These are phyloP conservation scores for Citrullus amarus DNA, from an alignment of 306 rosid species.

Conservation along the genomic window DNA sequence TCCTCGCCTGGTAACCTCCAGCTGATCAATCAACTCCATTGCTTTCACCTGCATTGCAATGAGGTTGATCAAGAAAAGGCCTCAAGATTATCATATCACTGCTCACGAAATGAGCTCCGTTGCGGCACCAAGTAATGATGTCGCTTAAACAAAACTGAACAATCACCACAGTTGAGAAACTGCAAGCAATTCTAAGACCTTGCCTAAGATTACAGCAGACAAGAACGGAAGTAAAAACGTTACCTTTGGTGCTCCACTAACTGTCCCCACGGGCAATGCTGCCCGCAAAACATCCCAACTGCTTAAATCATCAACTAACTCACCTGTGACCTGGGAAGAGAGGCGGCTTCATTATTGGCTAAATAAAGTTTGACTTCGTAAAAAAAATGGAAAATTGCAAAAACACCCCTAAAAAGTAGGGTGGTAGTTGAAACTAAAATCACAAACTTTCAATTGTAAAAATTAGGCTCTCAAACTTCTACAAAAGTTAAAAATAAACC, in stretches of 20 bases:
- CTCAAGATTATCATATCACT: neutral
- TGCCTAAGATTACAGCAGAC: neutral
- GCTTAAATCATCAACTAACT: constrained; percentile 56
- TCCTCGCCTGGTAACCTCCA: constrained; percentile 84
- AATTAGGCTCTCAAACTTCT: too few species aligned
- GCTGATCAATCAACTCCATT: constrained; percentile 91
- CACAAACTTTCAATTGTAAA: too few species aligned
- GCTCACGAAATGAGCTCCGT: neutral
- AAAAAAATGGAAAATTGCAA: too few species aligned
- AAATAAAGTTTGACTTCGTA: too few species aligned
- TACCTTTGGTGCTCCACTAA: constrained; percentile 99
- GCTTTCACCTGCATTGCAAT: constrained; percentile 66
- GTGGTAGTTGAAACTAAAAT: too few species aligned
- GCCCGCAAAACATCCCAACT: constrained; percentile 90
- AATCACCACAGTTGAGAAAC: neutral
- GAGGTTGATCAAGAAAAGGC: neutral
- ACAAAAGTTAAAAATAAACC: too few species aligned
- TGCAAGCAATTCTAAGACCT: neutral
- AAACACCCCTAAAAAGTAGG: too few species aligned
- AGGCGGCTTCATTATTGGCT: constrained; percentile 8
- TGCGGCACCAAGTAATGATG: too few species aligned
- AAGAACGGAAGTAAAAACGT: constrained; percentile 26
- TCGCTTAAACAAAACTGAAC: too few species aligned
- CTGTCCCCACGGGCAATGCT: constrained; percentile 96
- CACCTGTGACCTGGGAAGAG: constrained; percentile 74